Percentiles rank a stretch among this genome's conserved stretches.
phyloP scores from a whole-genome alignment of 192 early-diverging fungal species.

The Linnemannia zychae region DNA sequence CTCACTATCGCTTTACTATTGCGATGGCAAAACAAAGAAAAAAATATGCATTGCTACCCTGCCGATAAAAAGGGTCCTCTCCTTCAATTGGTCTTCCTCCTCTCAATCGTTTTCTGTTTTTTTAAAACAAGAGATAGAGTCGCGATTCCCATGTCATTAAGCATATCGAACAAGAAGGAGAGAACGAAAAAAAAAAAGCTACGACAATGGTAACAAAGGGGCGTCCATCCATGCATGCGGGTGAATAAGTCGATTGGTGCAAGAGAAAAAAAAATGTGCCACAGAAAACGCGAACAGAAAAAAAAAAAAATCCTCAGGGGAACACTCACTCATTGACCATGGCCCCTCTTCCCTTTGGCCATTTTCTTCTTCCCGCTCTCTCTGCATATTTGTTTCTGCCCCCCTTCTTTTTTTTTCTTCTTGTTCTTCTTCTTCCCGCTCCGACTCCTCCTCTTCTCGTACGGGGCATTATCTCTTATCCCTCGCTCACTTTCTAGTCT shows the following conservation, averaged over 20 bases:
- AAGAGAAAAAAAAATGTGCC: neutral
- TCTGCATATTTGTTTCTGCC: neutral
- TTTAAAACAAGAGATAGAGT: no score
- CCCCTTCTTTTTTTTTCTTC: neutral
- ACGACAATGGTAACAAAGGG: no score
- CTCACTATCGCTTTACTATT: neutral
- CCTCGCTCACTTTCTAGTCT: neutral
- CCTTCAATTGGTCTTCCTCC: neutral
- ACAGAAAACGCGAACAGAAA: neutral
- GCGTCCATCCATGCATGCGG: no score
- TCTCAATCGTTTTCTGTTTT: no score
- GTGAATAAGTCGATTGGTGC: no score
- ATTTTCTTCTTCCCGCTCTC: no score
- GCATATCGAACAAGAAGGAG: no score
- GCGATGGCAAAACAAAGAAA: neutral
- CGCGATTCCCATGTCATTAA: no score
- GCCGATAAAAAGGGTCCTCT: neutral
- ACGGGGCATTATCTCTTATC: neutral
- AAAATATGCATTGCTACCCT: neutral
- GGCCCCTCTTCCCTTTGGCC: neutral
- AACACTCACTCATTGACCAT: slow-evolving; percentile 1
- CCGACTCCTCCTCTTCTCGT: neutral
- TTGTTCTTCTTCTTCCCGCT: neutral
- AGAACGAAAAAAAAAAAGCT: no score
- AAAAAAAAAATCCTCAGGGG: neutral